Percentiles rank a stretch among this genome's conserved stretches.
phyloP scores from a whole-genome alignment of 108 stramenopile genomes.

The Fistulifera pelliculosa region DNA sequence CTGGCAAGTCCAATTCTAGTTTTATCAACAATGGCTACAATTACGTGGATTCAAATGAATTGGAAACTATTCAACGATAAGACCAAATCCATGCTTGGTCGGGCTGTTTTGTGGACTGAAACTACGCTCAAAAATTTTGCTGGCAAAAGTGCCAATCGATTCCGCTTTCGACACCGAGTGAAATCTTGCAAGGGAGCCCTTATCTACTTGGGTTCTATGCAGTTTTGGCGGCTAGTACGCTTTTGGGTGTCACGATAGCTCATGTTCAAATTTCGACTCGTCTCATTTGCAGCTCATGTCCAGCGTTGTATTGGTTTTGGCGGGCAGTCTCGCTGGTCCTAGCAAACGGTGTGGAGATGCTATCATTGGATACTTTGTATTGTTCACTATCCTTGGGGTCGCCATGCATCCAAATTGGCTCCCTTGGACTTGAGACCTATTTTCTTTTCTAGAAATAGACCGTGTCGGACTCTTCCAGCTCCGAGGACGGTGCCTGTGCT shows the following conservation, averaged over 20 bases:
- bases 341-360: background rate
- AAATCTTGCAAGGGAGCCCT: background rate
- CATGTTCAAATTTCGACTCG: constrained; percentile 84
- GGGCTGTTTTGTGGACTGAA: background rate
- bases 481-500: background rate
- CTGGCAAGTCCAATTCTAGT: constrained; percentile 59
- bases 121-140: background rate
- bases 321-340: constrained; percentile 3
- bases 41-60: constrained; percentile 39
- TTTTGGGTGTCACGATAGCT: constrained; percentile 57
- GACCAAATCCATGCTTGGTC: background rate
- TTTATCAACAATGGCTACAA: constrained; percentile 30
- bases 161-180: background rate
- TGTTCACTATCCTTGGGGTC: constrained; percentile 56
- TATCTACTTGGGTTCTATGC: constrained; percentile 59
- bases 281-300: constrained; percentile 73
- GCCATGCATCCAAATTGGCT: constrained; percentile 75
- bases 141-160: background rate
- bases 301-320: constrained; percentile 57
- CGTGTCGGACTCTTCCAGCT: constrained; percentile 20
- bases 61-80: background rate
- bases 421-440: constrained; percentile 49
- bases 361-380: constrained; percentile 33
- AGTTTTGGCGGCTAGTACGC: constrained; percentile 40
- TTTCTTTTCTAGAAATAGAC: constrained; percentile 20